Base-by-base conservation (phyloP, 805 yeast genomes). In the Metschnikowia anglica region DNA sequence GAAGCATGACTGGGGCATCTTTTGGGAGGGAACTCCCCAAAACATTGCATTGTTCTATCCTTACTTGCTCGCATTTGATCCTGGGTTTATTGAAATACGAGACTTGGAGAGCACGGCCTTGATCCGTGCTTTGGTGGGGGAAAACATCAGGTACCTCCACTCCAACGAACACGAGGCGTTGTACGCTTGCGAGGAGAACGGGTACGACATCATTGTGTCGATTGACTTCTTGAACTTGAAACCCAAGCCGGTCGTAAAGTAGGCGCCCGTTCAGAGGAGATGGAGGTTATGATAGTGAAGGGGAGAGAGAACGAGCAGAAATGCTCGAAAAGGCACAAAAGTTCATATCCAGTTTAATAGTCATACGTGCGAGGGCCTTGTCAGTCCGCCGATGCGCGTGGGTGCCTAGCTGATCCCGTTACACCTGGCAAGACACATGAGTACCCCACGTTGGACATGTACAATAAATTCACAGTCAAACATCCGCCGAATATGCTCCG, bases 1-100 rank as follows among this genome's bases (percentile, higher is more conserved):
- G 15, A 80, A 90, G 49, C 88, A 93, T 33, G 91, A 88, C 39
- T 90, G 96, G 90, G 85, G 90, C 51, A 84, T 93, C 39, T 82
- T 85, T 59, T 93, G 99, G 99, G 98, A 93, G 66, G 97, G 98
- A 27, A 78, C 82, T 39, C 98, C 99, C 5, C 93, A 85, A 58
- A 81, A 83, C 48, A 88, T 93, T 62, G 95, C 97, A 13, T 73
- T 93, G 34, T 88, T 95, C 77, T 91, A 90, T 66, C 99, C 99
- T 3, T 91, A 89, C 59, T 71, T 93, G 41, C 68, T 93, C 38
- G 93, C 97, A 4, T 93, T 93, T 66, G 98, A 91, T 60, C 78
- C 83, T 15, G 84, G 80, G 45, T 89, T 93, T 55, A 88, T 93
- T 61, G 99, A 93, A 67, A 85, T 93, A 35, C 76, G 99, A 46